Evolutionary conservation across 2,329 filamentous ascomycete genomes (phyloP), one percentile per base, ranked within the genome.

Genomic region (Fusarium sp.): DNA sequence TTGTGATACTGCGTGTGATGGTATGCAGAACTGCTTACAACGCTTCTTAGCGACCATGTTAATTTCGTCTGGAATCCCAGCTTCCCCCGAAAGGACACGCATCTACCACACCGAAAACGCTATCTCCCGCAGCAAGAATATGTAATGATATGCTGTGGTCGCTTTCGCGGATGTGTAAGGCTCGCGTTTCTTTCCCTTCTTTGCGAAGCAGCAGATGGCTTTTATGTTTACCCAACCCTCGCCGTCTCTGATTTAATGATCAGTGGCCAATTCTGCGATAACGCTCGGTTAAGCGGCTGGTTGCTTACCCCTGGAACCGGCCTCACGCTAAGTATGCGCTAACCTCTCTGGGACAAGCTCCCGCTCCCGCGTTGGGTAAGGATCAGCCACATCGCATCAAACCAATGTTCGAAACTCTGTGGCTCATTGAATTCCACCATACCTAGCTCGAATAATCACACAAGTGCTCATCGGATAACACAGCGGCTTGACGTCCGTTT

Each of bases 351-450:
- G 42, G 67, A n/a, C 17, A 53, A 71, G 64, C 53, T 60, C 30
- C 55, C 38, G 15, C 35, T 12, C 18, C 10, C 41, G 26, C 30
- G 8, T 58, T 62, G 45, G 36, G 32, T 39, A 18, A 39, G 30
- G 28, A 26, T 50, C 50, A 74, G 73, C 70, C 75, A 75, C 75
- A 63, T 26, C 32, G 7, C 32, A 47, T 42, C 24, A 17, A 30
- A 63, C 63, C 45, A 47, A 60, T 41, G 32, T 48, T 50, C 26
- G 36, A 50, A 36, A 47, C 38, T 47, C 14, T 14, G 53, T 73
- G 53, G 62, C 47, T 45, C 32, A n/a, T 32, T 20, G 18, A 42
- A 66, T 66, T 63, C 42, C 65, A 44, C 39, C 30, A 44, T 39
- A 26, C 26, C 26, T 26, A 48, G 45, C 35, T 66, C 30, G 18